Base-by-base conservation (phyloP, 495 filamentous ascomycete genomes). In the Podospora comata region DNA sequence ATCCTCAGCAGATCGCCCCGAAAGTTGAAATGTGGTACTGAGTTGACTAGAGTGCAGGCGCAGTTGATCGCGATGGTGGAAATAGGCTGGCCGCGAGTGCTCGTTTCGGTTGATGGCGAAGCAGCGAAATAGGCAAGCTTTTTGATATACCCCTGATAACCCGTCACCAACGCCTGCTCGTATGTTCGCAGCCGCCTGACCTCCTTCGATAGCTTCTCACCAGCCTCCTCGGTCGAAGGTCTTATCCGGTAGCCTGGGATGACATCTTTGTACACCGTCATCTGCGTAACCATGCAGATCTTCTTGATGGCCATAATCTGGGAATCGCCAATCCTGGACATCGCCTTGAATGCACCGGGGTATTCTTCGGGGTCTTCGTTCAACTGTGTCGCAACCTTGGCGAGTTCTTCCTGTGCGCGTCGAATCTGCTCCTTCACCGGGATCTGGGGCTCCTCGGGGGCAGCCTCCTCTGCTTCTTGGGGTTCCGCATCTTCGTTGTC, bases 1-100 rank as follows among this genome's bases (percentile, higher is more conserved):
- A 98, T 92, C 79, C 91, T 91, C 53, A 98, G 78, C 30, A 99
- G 81, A 34, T 98, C 96, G 32, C 82, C 83, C 7, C 96, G 86
- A 78, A 95, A 97, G 79, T 99, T 99, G 86, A 99, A 99, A 80
- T 99, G 96, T 13, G 95, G 92, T 5, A 97, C 92, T 1, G 88
- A 81, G 15, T 86, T 81, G 39, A 99, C 80, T 19, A 98, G 84
- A 32, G 82, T 88, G 74, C 92, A 94, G 7, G 90, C 91, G 76
- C 96, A 98, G 19, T 86, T 88, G 62, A 97, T 90, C 2, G 95
- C 95, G 16, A 96, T 82, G 64, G 82, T 89, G 58, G 87, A 83
- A 64, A 95, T 72, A 53, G 79, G 70, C 60, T 79, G 70, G 32
- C 74, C 73, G 61, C 71, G 69, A 68, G 78, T 75, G 65, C 72